phyloP scores from a whole-genome alignment of 495 filamentous ascomycete species.

The Chaetomium cochliodes region DNA sequence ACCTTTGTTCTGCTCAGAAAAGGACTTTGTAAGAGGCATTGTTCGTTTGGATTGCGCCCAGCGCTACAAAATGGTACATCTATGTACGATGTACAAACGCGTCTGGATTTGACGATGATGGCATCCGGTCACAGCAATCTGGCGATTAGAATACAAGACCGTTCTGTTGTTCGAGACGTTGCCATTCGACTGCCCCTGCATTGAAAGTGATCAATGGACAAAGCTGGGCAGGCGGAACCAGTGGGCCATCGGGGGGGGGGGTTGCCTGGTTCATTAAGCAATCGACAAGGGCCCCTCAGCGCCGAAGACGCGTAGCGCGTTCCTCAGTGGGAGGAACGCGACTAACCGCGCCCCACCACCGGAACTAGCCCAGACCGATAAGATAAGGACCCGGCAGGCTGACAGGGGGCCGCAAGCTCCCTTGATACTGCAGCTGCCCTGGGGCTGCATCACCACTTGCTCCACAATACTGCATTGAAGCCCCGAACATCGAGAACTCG shows the following conservation, averaged over 20 bases:
- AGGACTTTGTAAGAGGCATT: slow-evolving; percentile 54
- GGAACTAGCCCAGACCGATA: background rate
- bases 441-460: background rate
- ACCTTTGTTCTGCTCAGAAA: slow-evolving; percentile 39
- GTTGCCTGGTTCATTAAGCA: background rate
- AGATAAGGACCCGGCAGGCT: background rate
- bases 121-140: background rate
- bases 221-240: background rate
- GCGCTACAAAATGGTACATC: background rate
- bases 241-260: background rate
- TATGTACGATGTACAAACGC: background rate
- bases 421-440: background rate
- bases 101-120: background rate
- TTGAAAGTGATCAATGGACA: background rate
- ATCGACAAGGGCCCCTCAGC: background rate
- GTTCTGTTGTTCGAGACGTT: background rate
- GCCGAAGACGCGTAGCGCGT: slow-evolving; percentile 11
- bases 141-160: background rate
- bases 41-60: background rate
- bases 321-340: background rate
- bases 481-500: background rate
- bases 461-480: slow-evolving; percentile 1
- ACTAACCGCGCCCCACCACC: slow-evolving; percentile 3
- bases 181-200: background rate
- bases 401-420: background rate